Conservation (phyloP, 352 stramenopile genomes). For the Phytophthora constricta region DNA sequence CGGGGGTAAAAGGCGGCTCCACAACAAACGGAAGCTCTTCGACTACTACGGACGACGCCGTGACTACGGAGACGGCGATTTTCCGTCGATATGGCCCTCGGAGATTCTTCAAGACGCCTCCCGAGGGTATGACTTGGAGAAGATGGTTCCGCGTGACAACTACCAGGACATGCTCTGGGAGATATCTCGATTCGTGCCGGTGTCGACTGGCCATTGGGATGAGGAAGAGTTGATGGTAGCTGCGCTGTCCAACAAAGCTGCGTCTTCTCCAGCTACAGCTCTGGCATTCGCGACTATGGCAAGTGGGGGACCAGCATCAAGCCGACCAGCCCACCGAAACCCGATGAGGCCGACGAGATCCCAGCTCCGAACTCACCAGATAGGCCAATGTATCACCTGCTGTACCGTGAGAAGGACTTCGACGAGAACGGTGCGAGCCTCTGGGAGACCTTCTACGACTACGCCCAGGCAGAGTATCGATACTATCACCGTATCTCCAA, state of each 20-base stretch:
- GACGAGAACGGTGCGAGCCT: constrained; percentile 63
- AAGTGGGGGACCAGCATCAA: constrained; percentile 14
- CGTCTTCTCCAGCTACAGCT: constrained; percentile 22
- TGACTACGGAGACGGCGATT: constrained; percentile 92
- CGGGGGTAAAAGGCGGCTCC: constrained; percentile 73
- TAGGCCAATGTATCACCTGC: constrained; percentile 16
- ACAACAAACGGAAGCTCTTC: constrained; percentile 87
- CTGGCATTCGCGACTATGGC: constrained; percentile 27
- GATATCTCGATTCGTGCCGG: constrained; percentile 63
- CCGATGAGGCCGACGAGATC: background rate
- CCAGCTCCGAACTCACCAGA: background rate
- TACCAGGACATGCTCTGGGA: constrained; percentile 75
- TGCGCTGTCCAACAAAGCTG: background rate
- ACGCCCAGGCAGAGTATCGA: constrained; percentile 54
- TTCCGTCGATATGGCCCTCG: constrained; percentile 89
- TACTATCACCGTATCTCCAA: constrained; percentile 79
- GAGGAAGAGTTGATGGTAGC: constrained; percentile 13
- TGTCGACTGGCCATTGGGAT: constrained; percentile 48
- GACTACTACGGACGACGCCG: constrained; percentile 92
- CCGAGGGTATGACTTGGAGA: constrained; percentile 74
- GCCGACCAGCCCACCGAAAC: background rate
- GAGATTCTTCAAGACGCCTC: constrained; percentile 84
- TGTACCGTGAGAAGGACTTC: constrained; percentile 51
- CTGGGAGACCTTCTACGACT: constrained; percentile 79
- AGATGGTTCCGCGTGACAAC: constrained; percentile 50